Evolutionary conservation across 2,329 filamentous ascomycete species (phyloP).

Genomic region (Coniochaeta pulveracea): DNA sequence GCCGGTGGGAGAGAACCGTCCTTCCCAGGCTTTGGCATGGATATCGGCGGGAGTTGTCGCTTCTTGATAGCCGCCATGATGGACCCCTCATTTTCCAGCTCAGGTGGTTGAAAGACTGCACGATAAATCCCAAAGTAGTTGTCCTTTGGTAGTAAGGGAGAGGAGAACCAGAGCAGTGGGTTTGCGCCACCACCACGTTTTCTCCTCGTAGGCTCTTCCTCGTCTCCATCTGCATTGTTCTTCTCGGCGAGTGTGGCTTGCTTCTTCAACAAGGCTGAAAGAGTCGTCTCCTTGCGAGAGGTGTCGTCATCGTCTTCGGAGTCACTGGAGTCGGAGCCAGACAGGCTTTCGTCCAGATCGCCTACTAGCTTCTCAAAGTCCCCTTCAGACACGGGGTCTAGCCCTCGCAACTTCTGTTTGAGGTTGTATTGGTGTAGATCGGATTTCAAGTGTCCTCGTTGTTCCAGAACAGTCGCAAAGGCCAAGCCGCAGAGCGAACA

Average conservation of each 20-base stretch:
- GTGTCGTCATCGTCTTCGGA: slow-evolving; percentile 54
- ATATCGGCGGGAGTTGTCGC: slow-evolving; percentile 64
- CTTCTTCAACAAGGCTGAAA: slow-evolving; percentile 69
- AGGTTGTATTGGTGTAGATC: slow-evolving; percentile 92
- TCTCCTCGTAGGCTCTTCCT: slow-evolving; percentile 24
- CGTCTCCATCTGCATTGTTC: slow-evolving; percentile 24
- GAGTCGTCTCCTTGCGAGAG: slow-evolving; percentile 51
- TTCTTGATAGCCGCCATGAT: slow-evolving; percentile 58
- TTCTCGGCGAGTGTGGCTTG: slow-evolving; percentile 62
- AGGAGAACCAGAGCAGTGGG: slow-evolving; percentile 78
- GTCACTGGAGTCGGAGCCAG: slow-evolving; percentile 69
- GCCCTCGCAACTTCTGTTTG: slow-evolving; percentile 76
- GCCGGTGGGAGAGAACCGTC: slow-evolving; percentile 44
- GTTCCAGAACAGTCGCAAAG: slow-evolving; percentile 66
- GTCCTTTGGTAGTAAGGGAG: slow-evolving; percentile 62
- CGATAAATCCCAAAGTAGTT: slow-evolving; percentile 79
- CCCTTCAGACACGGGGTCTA: slow-evolving; percentile 58
- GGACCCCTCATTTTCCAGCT: slow-evolving; percentile 51
- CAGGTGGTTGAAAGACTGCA: slow-evolving; percentile 62
- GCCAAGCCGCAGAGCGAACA: slow-evolving; percentile 70
- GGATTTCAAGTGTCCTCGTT: slow-evolving; percentile 76
- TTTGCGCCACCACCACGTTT: slow-evolving; percentile 43
- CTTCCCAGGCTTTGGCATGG: slow-evolving; percentile 39
- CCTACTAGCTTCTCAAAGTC: slow-evolving; percentile 84
- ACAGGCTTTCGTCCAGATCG: slow-evolving; percentile 82